phyloP scores from a whole-genome alignment of 1,284 basidiomycete genomes.

The Pulveroboletus ridleyi region DNA sequence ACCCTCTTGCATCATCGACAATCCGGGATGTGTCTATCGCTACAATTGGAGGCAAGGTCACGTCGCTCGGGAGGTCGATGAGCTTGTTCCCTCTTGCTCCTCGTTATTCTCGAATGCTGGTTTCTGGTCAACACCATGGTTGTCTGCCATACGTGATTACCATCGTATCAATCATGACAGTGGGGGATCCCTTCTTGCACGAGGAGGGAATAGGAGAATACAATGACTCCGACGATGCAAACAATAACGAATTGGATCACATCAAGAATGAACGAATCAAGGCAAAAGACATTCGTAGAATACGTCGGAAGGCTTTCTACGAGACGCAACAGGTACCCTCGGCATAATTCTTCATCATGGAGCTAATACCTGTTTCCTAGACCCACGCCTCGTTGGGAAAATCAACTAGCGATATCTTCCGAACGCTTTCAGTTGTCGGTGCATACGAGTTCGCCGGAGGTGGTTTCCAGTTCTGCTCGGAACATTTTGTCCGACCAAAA shows the following conservation, averaged over 20 bases:
- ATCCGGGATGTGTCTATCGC: slow-evolving; percentile 25
- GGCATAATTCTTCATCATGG: neutral
- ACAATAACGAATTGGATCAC: slow-evolving; percentile 53
- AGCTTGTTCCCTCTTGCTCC: slow-evolving; percentile 93
- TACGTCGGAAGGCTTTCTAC: slow-evolving; percentile 79
- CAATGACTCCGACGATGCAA: slow-evolving; percentile 53
- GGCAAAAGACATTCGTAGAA: slow-evolving; percentile 72
- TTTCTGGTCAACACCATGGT: slow-evolving; percentile 89
- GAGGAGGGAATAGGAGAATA: slow-evolving; percentile 69
- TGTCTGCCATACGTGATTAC: slow-evolving; percentile 94
- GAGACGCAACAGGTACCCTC: slow-evolving; percentile 74
- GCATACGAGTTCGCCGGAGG: slow-evolving; percentile 95
- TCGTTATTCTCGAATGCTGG: slow-evolving; percentile 94
- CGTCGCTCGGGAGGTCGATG: slow-evolving; percentile 91
- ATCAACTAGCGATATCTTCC: slow-evolving; percentile 90
- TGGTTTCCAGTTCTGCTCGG: slow-evolving; percentile 80
- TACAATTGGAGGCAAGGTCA: slow-evolving; percentile 71
- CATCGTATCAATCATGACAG: slow-evolving; percentile 91
- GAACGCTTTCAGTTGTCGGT: slow-evolving; percentile 90
- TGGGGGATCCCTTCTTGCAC: slow-evolving; percentile 95
- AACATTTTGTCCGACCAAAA: slow-evolving; percentile 94
- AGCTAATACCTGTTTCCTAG: slow-evolving; percentile 45
- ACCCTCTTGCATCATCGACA: slow-evolving; percentile 38
- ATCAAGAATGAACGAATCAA: slow-evolving; percentile 65
- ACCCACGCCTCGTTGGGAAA: slow-evolving; percentile 84